A percentile compares a stretch with the other conserved stretches of the same genome.
phyloP scores from a whole-genome alignment of 306 rosid genomes.

The Vachellia collinsii region DNA sequence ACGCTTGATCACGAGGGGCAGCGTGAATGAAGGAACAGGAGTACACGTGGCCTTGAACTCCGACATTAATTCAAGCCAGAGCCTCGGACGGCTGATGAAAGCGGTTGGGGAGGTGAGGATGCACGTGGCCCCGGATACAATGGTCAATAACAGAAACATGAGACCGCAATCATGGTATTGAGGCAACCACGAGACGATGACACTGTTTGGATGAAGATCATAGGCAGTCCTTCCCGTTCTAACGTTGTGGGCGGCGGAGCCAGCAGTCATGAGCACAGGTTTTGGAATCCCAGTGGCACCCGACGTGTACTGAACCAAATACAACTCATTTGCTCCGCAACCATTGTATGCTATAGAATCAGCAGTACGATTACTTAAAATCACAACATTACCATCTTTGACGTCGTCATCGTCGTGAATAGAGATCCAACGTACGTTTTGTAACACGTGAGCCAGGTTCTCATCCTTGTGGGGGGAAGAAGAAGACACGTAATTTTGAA shows the following conservation, averaged over 20 bases:
- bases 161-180: slow-evolving; percentile 90
- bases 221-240: slow-evolving; percentile 72
- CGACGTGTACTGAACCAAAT: slow-evolving; percentile 81
- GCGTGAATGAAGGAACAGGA: slow-evolving; percentile 74
- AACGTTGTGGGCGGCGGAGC: slow-evolving; percentile 78
- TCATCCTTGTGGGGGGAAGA: slow-evolving; percentile 30
- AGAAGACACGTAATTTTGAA: slow-evolving; percentile 44
- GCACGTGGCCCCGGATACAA: slow-evolving; percentile 72
- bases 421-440: slow-evolving; percentile 59
- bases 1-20: slow-evolving; percentile 72
- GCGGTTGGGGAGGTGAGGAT: slow-evolving; percentile 61
- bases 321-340: slow-evolving; percentile 55
- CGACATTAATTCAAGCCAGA: slow-evolving; percentile 74
- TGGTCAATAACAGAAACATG: slow-evolving; percentile 70
- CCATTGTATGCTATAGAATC: slow-evolving; percentile 45
- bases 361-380: neutral
- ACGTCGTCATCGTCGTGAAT: slow-evolving; percentile 26
- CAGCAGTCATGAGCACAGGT: slow-evolving; percentile 78
- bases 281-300: slow-evolving; percentile 77
- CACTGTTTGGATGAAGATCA: slow-evolving; percentile 72
- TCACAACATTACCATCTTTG: slow-evolving; percentile 14
- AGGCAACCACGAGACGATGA: slow-evolving; percentile 82
- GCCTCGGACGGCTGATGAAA: slow-evolving; percentile 63
- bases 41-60: slow-evolving; percentile 74
- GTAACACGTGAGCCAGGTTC: slow-evolving; percentile 46